Conservation (phyloP, 1,284 basidiomycete genomes). For the Cryptococcus amylolentus region DNA sequence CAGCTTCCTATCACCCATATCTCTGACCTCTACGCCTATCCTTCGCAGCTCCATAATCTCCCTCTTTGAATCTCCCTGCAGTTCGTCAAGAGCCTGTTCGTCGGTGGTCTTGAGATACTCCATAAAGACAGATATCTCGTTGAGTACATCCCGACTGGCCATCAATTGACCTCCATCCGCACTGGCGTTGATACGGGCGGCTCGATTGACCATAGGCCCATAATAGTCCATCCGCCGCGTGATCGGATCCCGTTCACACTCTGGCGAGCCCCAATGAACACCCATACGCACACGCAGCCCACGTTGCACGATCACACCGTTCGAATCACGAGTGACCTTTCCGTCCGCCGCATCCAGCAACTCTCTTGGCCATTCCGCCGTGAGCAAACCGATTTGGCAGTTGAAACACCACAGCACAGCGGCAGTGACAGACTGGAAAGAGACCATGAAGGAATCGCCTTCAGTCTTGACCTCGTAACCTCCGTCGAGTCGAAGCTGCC, state of each 20-base stretch:
- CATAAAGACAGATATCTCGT: slow-evolving; percentile 63
- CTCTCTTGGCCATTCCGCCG: slow-evolving; percentile 90
- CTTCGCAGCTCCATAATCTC: slow-evolving; percentile 54
- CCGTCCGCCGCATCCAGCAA: slow-evolving; percentile 92
- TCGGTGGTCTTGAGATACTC: slow-evolving; percentile 52
- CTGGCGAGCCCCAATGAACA: slow-evolving; percentile 86
- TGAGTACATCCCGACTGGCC: slow-evolving; percentile 83
- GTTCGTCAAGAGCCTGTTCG: slow-evolving; percentile 50
- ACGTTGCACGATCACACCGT: slow-evolving; percentile 72
- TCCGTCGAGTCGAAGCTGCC: slow-evolving; percentile 83
- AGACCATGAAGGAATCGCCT: slow-evolving; percentile 99
- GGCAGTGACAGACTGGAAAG: slow-evolving; percentile 82
- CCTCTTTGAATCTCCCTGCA: slow-evolving; percentile 43
- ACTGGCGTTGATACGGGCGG: slow-evolving; percentile 76
- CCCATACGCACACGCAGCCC: slow-evolving; percentile 97
- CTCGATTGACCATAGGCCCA: slow-evolving; percentile 87
- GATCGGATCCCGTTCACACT: slow-evolving; percentile 90
- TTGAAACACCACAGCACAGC: slow-evolving; percentile 90
- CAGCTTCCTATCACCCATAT: slow-evolving; percentile 84
- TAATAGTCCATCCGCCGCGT: slow-evolving; percentile 98
- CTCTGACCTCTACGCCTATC: slow-evolving; percentile 66
- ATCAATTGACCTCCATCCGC: slow-evolving; percentile 94
- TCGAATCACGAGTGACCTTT: slow-evolving; percentile 68
- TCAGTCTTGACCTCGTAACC: slow-evolving; percentile 99
- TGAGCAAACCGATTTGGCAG: slow-evolving; percentile 79